Percentiles rank a stretch among this genome's conserved stretches.
phyloP scores from a whole-genome alignment of 1,284 basidiomycete species.

The Coriolopsis trogii region DNA sequence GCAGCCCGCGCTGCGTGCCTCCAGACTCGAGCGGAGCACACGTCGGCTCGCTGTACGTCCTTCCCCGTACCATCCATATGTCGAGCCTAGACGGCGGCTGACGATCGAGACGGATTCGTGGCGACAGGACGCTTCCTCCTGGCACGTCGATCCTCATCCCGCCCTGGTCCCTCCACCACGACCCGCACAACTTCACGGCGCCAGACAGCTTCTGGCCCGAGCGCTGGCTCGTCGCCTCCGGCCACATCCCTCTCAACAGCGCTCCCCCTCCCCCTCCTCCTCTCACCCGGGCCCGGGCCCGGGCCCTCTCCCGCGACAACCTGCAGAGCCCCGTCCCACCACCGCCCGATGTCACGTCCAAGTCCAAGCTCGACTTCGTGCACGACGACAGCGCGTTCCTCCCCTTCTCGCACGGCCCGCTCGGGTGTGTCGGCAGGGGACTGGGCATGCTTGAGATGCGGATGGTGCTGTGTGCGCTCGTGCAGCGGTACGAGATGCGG shows the following conservation, averaged over 20 bases:
- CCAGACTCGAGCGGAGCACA: conserved; percentile 22
- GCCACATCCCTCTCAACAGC: background rate
- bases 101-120: too few relatives aligned
- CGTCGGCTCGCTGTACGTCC: conserved; percentile 31
- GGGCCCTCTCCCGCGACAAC: too few relatives aligned
- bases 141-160: conserved; percentile 28
- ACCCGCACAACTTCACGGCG: conserved; percentile 34
- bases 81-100: too few relatives aligned
- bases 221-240: conserved; percentile 31
- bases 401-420: conserved; percentile 34
- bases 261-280: background rate
- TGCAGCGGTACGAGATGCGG: conserved; percentile 31
- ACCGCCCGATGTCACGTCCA: too few relatives aligned
- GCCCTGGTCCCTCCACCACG: conserved; percentile 32
- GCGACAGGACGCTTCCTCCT: conserved; percentile 27
- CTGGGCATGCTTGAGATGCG: conserved; percentile 31
- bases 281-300: too few relatives aligned
- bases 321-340: too few relatives aligned
- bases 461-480: conserved; percentile 26
- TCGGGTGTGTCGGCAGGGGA: conserved; percentile 35
- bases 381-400: conserved; percentile 30
- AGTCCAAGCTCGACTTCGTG: conserved; percentile 8
- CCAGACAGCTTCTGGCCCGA: conserved; percentile 34
- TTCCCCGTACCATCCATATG: background rate
- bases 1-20: conserved; percentile 47